Conservation (phyloP, 1,284 basidiomycete species). For the Phellopilus nigrolimitatus region DNA sequence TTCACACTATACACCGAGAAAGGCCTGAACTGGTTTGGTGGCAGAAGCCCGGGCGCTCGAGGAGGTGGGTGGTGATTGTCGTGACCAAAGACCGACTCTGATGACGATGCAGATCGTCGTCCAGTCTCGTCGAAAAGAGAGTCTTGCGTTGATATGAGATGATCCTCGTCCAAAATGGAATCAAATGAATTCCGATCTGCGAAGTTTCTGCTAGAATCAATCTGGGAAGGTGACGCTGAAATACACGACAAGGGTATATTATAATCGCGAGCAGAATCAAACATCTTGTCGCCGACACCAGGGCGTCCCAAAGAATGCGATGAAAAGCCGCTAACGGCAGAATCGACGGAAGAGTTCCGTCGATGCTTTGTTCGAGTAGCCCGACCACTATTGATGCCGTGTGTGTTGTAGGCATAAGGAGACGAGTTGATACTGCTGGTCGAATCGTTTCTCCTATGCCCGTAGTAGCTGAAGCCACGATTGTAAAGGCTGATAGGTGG, state of each 20-base stretch:
- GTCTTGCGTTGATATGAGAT: constrained; percentile 47
- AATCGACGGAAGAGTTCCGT: constrained; percentile 60
- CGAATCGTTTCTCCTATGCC: constrained; percentile 47
- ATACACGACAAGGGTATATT: constrained; percentile 61
- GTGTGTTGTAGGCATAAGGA: no score
- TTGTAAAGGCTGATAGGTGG: constrained; percentile 74
- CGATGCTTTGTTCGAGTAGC: constrained; percentile 59
- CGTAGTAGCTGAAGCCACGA: constrained; percentile 49
- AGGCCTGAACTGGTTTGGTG: constrained; percentile 52
- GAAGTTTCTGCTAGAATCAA: constrained; percentile 32
- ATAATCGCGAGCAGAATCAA: constrained; percentile 56
- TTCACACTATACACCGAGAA: constrained; percentile 56
- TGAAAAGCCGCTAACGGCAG: constrained; percentile 60
- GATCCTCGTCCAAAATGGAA: constrained; percentile 55
- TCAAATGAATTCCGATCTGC: constrained; percentile 48
- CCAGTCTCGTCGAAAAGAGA: constrained; percentile 65
- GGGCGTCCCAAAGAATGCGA: constrained; percentile 58
- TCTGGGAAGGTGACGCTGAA: constrained; percentile 59
- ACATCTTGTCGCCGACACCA: constrained; percentile 86
- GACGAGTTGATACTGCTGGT: constrained; percentile 50
- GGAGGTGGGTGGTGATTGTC: constrained; percentile 33
- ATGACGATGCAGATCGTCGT: constrained; percentile 43
- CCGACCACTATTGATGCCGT: constrained; percentile 49
- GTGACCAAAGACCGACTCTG: constrained; percentile 65
- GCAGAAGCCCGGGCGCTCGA: constrained; percentile 30